Base-by-base conservation (phyloP, 345 rosid species). In the Eutrema heterophyllum region DNA sequence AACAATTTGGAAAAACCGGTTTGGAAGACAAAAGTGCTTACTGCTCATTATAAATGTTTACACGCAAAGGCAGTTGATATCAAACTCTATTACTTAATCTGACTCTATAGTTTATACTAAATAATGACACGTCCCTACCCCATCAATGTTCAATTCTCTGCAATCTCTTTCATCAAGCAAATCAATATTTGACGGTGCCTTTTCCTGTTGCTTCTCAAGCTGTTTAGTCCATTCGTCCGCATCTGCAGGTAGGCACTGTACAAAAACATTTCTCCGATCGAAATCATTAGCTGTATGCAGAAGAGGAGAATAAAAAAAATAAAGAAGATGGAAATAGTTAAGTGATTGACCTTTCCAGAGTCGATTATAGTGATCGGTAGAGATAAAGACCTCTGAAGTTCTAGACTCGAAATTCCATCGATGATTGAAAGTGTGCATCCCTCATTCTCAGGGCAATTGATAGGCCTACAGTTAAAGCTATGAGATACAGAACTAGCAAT, bases 351-450 rank as follows among this genome's bases (percentile, higher is more conserved):
- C 94, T 87, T 85, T 81, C 71, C 83, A 65, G 79, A 80, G 74
- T 91, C 92, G 18, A 91, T 81, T 24, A 87, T 65, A 43, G 84
- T 78, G 60, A 89, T 73, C 5, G 92, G 91, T 54, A 87, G 36
- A 4, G 91, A 84, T 39, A 79, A 45, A 14, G 97, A 89, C 39
- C 46, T 43, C 5, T 52, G 18, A 63, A 86, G 58, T 68, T 89
- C 77, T 44, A 91, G 72, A 8, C 59, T 55, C n/a, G 81, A 29
- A 36, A 16, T 66, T 65, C 57, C 89, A 50, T 77, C 67, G 3
- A 68, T 67, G 60, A 54, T 40, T 53, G 64, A 63, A 71, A 88
- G 83, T 9, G 43, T 53, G 71, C 86, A 83, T 18, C 92, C 87
- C 43, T 81, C 45, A 14, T 81, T 81, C 49, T 79, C 76, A 33